phyloP scores from a whole-genome alignment of 495 filamentous ascomycete genomes.

The Terfezia boudieri region DNA sequence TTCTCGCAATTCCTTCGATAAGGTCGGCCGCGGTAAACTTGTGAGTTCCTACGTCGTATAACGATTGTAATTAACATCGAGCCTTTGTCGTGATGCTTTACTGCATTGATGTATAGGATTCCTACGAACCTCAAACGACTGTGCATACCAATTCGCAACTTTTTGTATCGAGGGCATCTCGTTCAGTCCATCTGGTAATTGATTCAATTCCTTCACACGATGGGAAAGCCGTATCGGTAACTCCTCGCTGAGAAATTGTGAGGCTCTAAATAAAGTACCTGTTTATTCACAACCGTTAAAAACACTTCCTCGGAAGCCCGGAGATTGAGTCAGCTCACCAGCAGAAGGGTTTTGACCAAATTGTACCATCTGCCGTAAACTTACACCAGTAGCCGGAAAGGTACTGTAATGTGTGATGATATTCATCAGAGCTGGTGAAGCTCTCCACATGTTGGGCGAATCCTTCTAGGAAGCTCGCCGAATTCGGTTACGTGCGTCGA shows the following conservation, averaged over 20 bases:
- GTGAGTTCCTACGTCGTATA: constrained; percentile 54
- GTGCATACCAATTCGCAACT: constrained; percentile 95
- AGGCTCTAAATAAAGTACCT: constrained; percentile 92
- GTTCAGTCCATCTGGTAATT: constrained; percentile 88
- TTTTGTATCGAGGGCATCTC: constrained; percentile 94
- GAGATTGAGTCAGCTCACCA: constrained; percentile 29
- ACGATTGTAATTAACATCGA: not conserved
- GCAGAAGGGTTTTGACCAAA: constrained; percentile 81
- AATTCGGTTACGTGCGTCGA: not conserved
- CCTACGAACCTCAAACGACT: constrained; percentile 78
- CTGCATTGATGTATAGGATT: not conserved
- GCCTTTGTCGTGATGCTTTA: not conserved
- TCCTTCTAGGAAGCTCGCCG: constrained; percentile 1
- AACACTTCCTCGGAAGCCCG: too few relatives aligned
- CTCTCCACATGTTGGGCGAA: constrained; percentile 41
- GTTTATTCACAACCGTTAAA: not conserved
- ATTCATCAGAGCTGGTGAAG: constrained; percentile 74
- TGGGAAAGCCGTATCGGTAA: constrained; percentile 91
- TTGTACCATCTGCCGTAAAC: constrained; percentile 94
- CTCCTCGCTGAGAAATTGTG: constrained; percentile 95
- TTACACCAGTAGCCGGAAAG: constrained; percentile 93
- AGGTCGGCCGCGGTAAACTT: constrained; percentile 48
- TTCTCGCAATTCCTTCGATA: constrained; percentile 55
- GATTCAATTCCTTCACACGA: constrained; percentile 75
- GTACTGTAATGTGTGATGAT: constrained; percentile 96